Evolutionary conservation across 1,284 basidiomycete genomes (phyloP), one percentile per base, ranked within the genome.

Genomic region (Heterobasidion parviporum): DNA sequence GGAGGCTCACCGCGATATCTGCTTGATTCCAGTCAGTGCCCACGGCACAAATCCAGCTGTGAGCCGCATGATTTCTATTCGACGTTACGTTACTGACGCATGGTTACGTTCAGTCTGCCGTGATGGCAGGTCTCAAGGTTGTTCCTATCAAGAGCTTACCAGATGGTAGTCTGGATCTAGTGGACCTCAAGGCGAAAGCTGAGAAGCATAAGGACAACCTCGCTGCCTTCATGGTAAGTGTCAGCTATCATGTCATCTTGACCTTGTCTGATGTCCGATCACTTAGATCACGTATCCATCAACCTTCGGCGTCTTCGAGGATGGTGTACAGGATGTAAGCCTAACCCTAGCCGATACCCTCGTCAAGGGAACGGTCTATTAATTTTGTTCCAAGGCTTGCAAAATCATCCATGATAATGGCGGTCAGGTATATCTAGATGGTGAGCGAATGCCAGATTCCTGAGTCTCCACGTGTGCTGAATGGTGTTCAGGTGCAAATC

Each of bases 361-460:
- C 33, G 49, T 56, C 15, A 9, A 7, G 53, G 20, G 20, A 26
- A 26, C 26, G 5, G 26, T 26, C 8, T n/a, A 32, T 34, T 36
- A 32, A 36, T 32, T 15, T 36, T 18, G 34, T 15, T 51, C 35
- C 53, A 43, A 89, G 78, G 96, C 94, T 18, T 96, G 93, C 78
- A 76, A 90, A 68, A 92, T 97, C 64, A 90, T 98, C 51, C 97
- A 99, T 68, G 83, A 94, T 57, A 87, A 92, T 64, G 96, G 96
- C 18, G 96, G 97, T 20, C 97, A 99, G 69, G 97, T 99, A 44
- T 99, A 98, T 72, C 78, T 99, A 56, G 96, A 99, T 69, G 94
- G 93, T 74, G 63, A 56, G 67, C 61, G 15, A 47, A 44, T 54
- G n/a, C 49, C 53, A 32, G 61, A 26, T 64, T 45, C 26, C 8